Base-by-base conservation (phyloP, 495 filamentous ascomycete genomes). In the Hamigera avellanea region DNA sequence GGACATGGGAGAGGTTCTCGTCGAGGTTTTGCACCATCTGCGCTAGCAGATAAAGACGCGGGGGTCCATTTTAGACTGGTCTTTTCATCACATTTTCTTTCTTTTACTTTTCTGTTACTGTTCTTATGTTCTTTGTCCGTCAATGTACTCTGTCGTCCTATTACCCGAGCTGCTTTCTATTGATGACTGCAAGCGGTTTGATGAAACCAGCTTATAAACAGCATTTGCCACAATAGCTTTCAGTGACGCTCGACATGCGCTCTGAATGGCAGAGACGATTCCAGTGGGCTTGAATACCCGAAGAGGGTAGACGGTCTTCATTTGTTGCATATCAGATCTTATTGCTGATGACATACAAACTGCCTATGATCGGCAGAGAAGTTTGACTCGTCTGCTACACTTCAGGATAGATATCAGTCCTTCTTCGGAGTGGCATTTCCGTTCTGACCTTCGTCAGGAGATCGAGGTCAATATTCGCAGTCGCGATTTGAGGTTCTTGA, bases 401-500 rank as follows among this genome's bases (percentile, higher is more conserved):
- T 45, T 74, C 65, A 2, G 75, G 68, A 48, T 81, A 83, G 14
- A 81, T 62, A 53, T 81, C 75, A 17, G 69, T 77, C 32, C 66
- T 56, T 45, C 80, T 69, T 14, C 72, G 56, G 16, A 85, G 53
- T 6, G 80, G 80, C 70, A 84, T 77, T 48, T 78, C 67, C 40
- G 41, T 65, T 45, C 76, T 68, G 17, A 75, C 61, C 47, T 68
- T 70, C 12, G 61, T 51, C 30, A 76, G 48, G 8, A 64, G 53
- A 17, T 60, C 54, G 6, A 75, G 42, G 41, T 77, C 69, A 32
- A 72, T 65, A 35, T 73, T 64, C 6, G 61, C 65, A 14, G 60
- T 59, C 8, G 58, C 64, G 40, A 76, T 65, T 28, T 77, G 64
- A 14, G 71, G 68, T 37, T 75, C 66, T 19, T 49, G 30, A 23